A percentile compares a stretch with the other conserved stretches of the same genome.
phyloP scores from a whole-genome alignment of 352 stramenopile genomes.

The Pythium vanterpoolii region DNA sequence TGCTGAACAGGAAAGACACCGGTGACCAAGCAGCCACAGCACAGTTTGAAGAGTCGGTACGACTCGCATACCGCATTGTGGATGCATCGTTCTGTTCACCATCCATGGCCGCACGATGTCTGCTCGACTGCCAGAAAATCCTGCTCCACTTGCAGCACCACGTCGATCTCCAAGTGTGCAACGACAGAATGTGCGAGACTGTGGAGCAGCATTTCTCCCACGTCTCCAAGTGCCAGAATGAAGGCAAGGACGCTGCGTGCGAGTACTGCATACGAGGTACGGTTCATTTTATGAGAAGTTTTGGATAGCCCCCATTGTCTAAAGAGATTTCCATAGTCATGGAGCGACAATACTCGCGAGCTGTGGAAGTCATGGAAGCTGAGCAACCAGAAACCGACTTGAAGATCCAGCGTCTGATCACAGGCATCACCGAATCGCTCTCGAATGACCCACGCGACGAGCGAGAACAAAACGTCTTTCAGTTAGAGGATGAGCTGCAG shows the following conservation, averaged over 20 bases:
- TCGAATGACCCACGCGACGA: slow-evolving; percentile 24
- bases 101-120: slow-evolving; percentile 22
- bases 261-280: slow-evolving; percentile 36
- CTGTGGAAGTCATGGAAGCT: slow-evolving; percentile 27
- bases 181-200: slow-evolving; percentile 20
- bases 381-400: slow-evolving; percentile 23
- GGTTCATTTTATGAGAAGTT: neutral
- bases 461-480: slow-evolving; percentile 26
- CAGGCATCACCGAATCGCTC: slow-evolving; percentile 22
- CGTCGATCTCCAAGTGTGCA: slow-evolving; percentile 24
- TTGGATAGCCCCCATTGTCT: neutral
- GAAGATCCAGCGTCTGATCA: slow-evolving; percentile 25
- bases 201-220: slow-evolving; percentile 34
- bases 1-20: slow-evolving; percentile 18
- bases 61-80: slow-evolving; percentile 25
- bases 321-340: slow-evolving; percentile 10
- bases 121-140: slow-evolving; percentile 27
- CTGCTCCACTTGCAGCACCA: slow-evolving; percentile 32
- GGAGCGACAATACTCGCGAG: slow-evolving; percentile 26
- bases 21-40: slow-evolving; percentile 7
- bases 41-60: slow-evolving; percentile 20
- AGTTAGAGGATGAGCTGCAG: slow-evolving; percentile 32
- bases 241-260: slow-evolving; percentile 13
- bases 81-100: slow-evolving; percentile 31
- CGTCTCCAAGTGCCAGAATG: slow-evolving; percentile 22